Evolutionary conservation across 768 basidiomycete species (phyloP), one percentile per base, ranked within the genome.

Genomic region (Suillus brevipes): DNA sequence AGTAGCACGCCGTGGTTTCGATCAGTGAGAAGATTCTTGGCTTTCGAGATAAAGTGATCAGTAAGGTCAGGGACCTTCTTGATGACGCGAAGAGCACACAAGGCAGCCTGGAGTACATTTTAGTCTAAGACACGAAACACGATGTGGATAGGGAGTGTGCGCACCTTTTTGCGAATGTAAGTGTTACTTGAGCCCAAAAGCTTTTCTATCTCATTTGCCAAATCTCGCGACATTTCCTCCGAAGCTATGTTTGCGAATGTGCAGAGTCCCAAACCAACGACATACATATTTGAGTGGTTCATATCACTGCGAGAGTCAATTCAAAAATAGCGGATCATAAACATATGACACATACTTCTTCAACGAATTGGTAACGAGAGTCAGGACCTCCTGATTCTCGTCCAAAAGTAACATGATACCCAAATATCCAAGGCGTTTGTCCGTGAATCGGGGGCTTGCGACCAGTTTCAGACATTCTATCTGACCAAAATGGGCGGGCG

Each of bases 221-320:
- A 82, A 83, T 99, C 97, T 67, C 97, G 88, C 36, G 97, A 95
- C 97, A 99, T 99, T 79, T 99, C 97, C 78, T 99, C 97, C 23
- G 95, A 97, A 12, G 97, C 95, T 69, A 99, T 99, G 74, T 99
- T 98, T 65, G 97, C 97, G 74, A 99, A 99, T 0, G 97, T 99
- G 72, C 95, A 98, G 42, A 99, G 87, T 2, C 95, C 97, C 63
- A 99, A 85, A 7, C 97, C 97, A 31, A 99, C 97, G 4, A 92
- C 94, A 76, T 98, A 99, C 94, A 97, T 97, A 78, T 98, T 98
- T 2, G 96, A 90, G 77, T 98, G 96, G 78, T 99, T 99, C 94
- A 99, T 94, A 79, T 99, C 97, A 80, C 97, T 99, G 71, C 34
- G 37, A 40, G 12, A 64, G 69, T 10, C 74, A 70, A 65, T 55